Evolutionary conservation across 257 asterid species (phyloP).

Genomic region (Mentha longifolia): DNA sequence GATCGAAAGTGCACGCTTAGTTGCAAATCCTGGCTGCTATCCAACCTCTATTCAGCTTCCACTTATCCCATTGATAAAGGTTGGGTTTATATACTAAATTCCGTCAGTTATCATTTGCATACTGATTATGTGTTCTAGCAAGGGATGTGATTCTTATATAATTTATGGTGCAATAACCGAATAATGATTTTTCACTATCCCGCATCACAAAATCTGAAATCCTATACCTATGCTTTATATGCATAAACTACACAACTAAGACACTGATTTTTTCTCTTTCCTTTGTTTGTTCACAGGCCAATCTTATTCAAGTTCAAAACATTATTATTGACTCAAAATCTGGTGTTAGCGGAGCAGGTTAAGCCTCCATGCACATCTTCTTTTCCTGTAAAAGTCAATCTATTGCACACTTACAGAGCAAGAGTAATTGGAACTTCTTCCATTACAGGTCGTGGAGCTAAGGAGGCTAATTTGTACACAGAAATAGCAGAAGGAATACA

Average conservation of each 20-base stretch:
- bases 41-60: constrained; percentile 96
- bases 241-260: not conserved
- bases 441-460: constrained; percentile 86
- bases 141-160: not conserved
- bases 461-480: constrained; percentile 92
- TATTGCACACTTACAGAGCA: constrained; percentile 9
- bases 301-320: constrained; percentile 71
- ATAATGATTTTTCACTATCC: too few species aligned
- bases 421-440: constrained; percentile 21
- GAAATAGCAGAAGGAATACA: constrained; percentile 96
- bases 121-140: not conserved
- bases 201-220: too few species aligned
- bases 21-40: constrained; percentile 98
- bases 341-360: constrained; percentile 99
- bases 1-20: constrained; percentile 74
- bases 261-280: not conserved
- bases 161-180: too few species aligned
- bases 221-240: not conserved
- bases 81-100: constrained; percentile 28
- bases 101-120: not conserved
- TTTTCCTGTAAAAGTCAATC: not conserved
- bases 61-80: constrained; percentile 87
- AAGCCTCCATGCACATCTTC: not conserved
- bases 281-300: constrained; percentile 61
- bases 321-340: constrained; percentile 94